Percentiles rank a stretch among this genome's conserved stretches.
Conservation (phyloP, 192 early-diverging fungal genomes). For the Linnemannia schmuckeri region DNA sequence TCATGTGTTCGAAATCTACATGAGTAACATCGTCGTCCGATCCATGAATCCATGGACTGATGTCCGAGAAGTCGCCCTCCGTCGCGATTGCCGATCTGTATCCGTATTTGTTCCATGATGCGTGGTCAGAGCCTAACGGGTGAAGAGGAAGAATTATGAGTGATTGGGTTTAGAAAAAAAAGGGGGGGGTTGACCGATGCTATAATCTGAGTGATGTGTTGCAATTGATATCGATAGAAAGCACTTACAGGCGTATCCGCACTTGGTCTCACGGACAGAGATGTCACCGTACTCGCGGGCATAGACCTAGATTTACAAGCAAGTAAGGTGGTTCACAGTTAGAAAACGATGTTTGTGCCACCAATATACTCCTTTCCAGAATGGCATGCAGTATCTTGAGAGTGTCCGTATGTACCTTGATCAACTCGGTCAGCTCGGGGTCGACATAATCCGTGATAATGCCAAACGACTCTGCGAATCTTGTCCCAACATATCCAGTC, state of each 20-base stretch:
- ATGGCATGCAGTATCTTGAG: background rate
- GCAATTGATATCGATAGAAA: background rate
- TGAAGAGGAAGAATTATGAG: background rate
- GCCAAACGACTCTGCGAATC: slow-evolving; percentile 76
- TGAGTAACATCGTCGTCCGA: slow-evolving; percentile 77
- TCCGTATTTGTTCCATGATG: slow-evolving; percentile 88
- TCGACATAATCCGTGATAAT: slow-evolving; percentile 87
- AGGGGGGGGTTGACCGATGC: background rate
- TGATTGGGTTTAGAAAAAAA: background rate
- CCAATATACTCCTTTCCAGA: no score
- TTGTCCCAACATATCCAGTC: slow-evolving; percentile 83
- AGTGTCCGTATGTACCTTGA: slow-evolving; percentile 50
- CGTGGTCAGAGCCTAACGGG: slow-evolving; percentile 83
- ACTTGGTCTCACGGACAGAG: slow-evolving; percentile 78
- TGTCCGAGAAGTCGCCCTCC: slow-evolving; percentile 75
- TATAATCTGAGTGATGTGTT: no score
- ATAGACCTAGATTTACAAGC: slow-evolving; percentile 58
- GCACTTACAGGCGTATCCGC: slow-evolving; percentile 82
- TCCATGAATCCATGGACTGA: slow-evolving; percentile 83
- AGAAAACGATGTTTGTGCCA: background rate
- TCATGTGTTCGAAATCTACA: slow-evolving; percentile 89
- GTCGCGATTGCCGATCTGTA: slow-evolving; percentile 87
- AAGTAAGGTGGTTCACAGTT: background rate
- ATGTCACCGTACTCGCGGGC: slow-evolving; percentile 76
- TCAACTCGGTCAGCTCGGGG: slow-evolving; percentile 59